phyloP scores from a whole-genome alignment of 2,329 filamentous ascomycete species.

The Penicillium concentricum region DNA sequence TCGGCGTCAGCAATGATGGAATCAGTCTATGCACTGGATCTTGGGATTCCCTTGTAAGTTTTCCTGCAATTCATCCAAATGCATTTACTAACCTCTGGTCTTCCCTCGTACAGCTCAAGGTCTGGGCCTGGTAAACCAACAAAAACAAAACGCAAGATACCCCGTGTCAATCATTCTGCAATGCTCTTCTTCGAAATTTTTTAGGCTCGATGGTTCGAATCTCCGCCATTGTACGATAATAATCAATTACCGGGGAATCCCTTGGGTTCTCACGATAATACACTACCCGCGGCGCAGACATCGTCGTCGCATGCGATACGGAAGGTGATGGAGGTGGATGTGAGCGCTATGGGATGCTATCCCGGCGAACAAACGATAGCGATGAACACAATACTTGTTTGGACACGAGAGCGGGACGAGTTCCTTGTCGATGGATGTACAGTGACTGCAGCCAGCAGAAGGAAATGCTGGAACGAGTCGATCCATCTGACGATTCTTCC shows the following conservation, averaged over 20 bases:
- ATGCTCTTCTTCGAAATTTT: conserved; percentile 38
- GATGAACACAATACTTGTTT: conserved; percentile 24
- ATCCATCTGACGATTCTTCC: conserved; percentile 6
- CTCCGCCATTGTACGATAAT: conserved; percentile 48
- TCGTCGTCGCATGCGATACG: conserved; percentile 24
- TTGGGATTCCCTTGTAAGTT: conserved; percentile 95
- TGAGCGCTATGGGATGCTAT: conserved; percentile 15
- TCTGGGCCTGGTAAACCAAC: conserved; percentile 71
- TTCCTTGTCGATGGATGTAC: conserved; percentile 13
- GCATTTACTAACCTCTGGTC: conserved; percentile 6
- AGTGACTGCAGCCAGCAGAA: conserved; percentile 5
- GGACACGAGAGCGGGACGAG: conserved; percentile 19
- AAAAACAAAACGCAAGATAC: conserved; percentile 34
- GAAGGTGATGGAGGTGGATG: conserved; percentile 23
- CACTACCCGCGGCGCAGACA: conserved; percentile 24
- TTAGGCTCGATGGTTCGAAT: conserved; percentile 34
- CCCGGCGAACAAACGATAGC: conserved; percentile 28
- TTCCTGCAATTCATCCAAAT: neutral
- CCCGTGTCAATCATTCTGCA: conserved; percentile 36
- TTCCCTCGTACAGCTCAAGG: conserved; percentile 64
- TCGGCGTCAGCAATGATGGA: conserved; percentile 97
- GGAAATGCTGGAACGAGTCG: conserved; percentile 1
- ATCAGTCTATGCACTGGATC: conserved; percentile 99
- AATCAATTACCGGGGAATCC: conserved; percentile 35
- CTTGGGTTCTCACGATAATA: conserved; percentile 31